phyloP scores from a whole-genome alignment of 495 filamentous ascomycete genomes.

The Bombardia bombarda region DNA sequence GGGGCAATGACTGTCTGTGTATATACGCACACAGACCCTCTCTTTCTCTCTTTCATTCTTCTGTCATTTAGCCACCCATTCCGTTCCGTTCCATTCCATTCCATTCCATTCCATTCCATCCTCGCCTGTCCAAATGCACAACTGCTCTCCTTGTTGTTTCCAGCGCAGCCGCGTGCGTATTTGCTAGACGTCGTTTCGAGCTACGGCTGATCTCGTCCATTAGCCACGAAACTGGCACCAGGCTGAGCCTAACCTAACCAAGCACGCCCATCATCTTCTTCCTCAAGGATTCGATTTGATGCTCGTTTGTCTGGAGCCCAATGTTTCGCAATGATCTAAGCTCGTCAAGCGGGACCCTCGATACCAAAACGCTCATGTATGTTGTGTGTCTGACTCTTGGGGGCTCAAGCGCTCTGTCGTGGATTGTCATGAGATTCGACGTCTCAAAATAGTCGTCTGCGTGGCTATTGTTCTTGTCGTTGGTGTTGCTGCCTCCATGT shows the following conservation, averaged over 20 bases:
- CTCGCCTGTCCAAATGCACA: not conserved
- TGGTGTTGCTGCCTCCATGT: not conserved
- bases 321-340: constrained; percentile 25
- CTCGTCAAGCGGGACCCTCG: constrained; percentile 43
- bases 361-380: constrained; percentile 54
- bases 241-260: not conserved
- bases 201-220: not conserved
- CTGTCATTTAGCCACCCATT: no score
- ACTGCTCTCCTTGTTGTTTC: no score
- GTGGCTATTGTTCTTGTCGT: constrained; percentile 15
- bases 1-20: no score
- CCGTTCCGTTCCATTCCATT: no score
- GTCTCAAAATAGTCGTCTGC: constrained; percentile 48
- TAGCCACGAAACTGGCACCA: not conserved
- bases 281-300: constrained; percentile 15
- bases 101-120: not conserved
- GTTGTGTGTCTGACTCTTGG: constrained; percentile 22
- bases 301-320: constrained; percentile 30
- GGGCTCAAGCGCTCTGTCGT: constrained; percentile 32
- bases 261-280: constrained; percentile 13
- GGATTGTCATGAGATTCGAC: constrained; percentile 31
- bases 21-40: no score
- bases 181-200: not conserved
- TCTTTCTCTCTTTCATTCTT: no score
- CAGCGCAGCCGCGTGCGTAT: no score